Percentiles rank a stretch among this genome's conserved stretches.
These are phyloP conservation scores for Naegleria fowleri DNA, from an alignment of 208 protist species.

Conservation along the genomic window DNA sequence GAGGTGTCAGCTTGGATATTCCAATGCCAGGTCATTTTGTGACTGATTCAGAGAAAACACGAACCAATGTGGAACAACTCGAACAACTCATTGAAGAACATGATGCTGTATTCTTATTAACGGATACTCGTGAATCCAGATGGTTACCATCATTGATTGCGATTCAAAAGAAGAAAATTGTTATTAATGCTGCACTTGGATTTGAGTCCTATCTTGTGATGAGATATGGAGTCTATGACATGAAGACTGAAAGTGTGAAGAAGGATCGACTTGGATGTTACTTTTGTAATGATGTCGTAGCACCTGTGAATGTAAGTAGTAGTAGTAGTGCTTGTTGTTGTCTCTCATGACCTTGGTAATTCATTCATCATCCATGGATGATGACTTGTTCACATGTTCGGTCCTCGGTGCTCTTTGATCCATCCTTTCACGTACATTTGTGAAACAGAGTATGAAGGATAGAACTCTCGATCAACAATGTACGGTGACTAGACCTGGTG, in stretches of 20 bases:
- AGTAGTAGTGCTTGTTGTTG: neutral
- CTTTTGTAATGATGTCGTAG: slow-evolving; percentile 94
- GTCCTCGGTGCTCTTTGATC: no score
- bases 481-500: slow-evolving; percentile 88
- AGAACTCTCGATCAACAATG: slow-evolving; percentile 97
- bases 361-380: neutral
- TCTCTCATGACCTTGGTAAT: neutral
- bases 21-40: slow-evolving; percentile 24
- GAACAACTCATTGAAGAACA: slow-evolving; percentile 67
- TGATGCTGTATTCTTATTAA: slow-evolving; percentile 95
- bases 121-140: slow-evolving; percentile 87
- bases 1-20: neutral
- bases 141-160: slow-evolving; percentile 94
- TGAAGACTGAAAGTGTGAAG: neutral
- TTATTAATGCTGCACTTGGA: slow-evolving; percentile 92
- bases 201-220: slow-evolving; percentile 96
- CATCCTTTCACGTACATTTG: no score
- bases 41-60: slow-evolving; percentile 37
- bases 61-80: slow-evolving; percentile 54
- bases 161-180: slow-evolving; percentile 64
- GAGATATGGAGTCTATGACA: slow-evolving; percentile 76
- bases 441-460: slow-evolving; percentile 67
- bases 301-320: slow-evolving; percentile 57
- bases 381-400: no score
- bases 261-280: slow-evolving; percentile 83